Base-by-base conservation (phyloP, 192 early-diverging fungal species). In the Backusella parvicylindrica region DNA sequence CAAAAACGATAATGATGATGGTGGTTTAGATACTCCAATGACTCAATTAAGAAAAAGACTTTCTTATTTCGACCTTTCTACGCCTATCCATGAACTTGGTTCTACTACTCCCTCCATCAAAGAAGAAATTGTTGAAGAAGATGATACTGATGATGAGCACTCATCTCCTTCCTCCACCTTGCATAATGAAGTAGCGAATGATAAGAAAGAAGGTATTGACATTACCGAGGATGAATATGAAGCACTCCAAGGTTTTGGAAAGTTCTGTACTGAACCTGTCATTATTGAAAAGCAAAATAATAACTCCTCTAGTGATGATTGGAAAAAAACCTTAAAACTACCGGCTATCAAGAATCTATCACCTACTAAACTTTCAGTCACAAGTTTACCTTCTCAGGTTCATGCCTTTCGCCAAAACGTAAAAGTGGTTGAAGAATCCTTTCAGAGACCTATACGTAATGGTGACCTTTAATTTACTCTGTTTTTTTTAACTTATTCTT, bases 171-270 rank as follows among this genome's bases (percentile, higher is more conserved):
- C 21, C 3, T 56, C 0, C 1, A 28, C 53, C 9, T 28, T 21
- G n/a, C 4, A 18, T 18, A 47, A 73, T 16, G 60, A 65, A 28
- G 33, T 40, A 38, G 43, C 37, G 8, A 37, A 37, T 12, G 30
- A n/a, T 15, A 21, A 6, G 2, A 6, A 70, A 16, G 38, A 41
- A 43, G 41, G 41, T 31, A 36, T 74, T 16, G 33, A 68, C 30
- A 26, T 79, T 1, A 79, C 77, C 3, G 68, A 69, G 16, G 77
- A 79, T 63, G 77, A 79, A 38, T 73, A 70, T 28, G 72, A 79
- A 50, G 77, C 77, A 0, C 43, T 79, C 3, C 71, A 79, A 63
- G 77, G 67, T 21, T 70, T 79, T 23, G 49, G 77, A 18, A 50
- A 65, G 38, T 78, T 89, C 37, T 70, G 37, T 47, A 28, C 68